Evolutionary conservation across 2,329 filamentous ascomycete species (phyloP), one percentile per base, ranked within the genome.

Genomic region (Paradendryphiella salina): DNA sequence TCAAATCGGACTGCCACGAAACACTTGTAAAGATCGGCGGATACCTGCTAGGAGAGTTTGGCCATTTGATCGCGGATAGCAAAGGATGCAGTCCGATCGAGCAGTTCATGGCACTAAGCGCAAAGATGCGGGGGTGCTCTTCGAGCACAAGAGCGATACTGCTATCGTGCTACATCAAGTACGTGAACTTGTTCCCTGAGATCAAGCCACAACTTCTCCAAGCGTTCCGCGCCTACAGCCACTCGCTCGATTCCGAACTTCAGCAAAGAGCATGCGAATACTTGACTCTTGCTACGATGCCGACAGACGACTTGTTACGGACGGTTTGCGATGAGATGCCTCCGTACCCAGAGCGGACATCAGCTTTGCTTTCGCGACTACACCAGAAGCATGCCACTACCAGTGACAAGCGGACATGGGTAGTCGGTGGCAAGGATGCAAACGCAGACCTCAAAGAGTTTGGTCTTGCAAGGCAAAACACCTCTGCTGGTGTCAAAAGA

Each of bases 321-420:
- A 97, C 94, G 0, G 86, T 99, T 5, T 96, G 92, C 72, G 94
- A 99, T 64, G 94, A 99, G 73, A 99, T 99, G 95, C 94, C 94
- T 2, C 92, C 94, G 0, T 99, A 97, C 76, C 95, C 94, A 0
- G 92, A 99, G 73, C 82, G 95, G 53, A 87, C 96, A 51, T 97
- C 94, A 4, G 93, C 94, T 1, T 79, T 99, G 21, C 80, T 99
- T 9, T 96, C 93, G 32, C 84, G 94, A 50, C 81, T 99, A 41
- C 93, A 99, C 74, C 91, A 96, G 74, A 97, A 96, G 77, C 91
- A 95, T 66, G 89, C 88, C 39, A 89, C 88, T 54, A 94, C 90
- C 11, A 96, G 90, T 69, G 94, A 99, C 73, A 95, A 95, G 76
- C 85, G 93, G 55, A 97, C 94, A 1, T 99, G 94, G 94, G 87